phyloP scores from a whole-genome alignment of 2,329 filamentous ascomycete genomes.

The Cordyceps cateniannulata region DNA sequence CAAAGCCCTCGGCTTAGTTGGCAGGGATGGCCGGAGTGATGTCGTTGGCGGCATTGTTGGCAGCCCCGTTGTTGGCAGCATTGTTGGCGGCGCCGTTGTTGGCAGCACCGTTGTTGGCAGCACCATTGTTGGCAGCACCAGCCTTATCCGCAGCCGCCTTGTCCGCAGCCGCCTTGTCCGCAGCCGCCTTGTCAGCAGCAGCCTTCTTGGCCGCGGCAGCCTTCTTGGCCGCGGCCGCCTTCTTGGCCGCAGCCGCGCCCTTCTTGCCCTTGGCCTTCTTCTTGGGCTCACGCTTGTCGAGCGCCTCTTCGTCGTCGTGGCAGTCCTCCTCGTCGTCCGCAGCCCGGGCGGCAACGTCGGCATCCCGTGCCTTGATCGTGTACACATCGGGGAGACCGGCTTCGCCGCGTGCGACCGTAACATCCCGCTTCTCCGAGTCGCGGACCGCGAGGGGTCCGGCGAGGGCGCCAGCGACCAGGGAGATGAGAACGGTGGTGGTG shows the following conservation, averaged over 20 bases:
- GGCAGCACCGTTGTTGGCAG: not conserved
- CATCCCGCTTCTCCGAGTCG: not conserved
- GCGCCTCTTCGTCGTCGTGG: not conserved
- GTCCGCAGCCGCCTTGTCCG: not conserved
- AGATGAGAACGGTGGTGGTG: constrained; percentile 3
- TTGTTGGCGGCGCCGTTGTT: not conserved
- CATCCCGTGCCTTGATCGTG: not conserved
- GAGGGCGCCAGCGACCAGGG: constrained; percentile 6
- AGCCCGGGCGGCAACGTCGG: too few species aligned
- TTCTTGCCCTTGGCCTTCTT: not conserved
- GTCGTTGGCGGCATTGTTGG: not conserved
- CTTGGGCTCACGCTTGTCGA: not conserved
- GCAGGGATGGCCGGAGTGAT: not conserved
- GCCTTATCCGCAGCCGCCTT: not conserved
- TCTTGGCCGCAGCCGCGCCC: not conserved
- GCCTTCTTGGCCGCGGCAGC: not conserved
- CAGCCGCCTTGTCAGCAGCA: not conserved
- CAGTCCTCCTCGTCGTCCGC: not conserved
- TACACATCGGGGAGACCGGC: not conserved
- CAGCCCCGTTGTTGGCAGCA: too few species aligned
- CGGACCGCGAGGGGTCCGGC: not conserved
- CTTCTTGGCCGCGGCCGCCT: not conserved
- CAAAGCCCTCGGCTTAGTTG: not conserved
- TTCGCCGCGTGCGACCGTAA: not conserved
- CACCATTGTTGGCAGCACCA: not conserved